Conservation (phyloP, 768 basidiomycete species). For the Naganishia onofrii region DNA sequence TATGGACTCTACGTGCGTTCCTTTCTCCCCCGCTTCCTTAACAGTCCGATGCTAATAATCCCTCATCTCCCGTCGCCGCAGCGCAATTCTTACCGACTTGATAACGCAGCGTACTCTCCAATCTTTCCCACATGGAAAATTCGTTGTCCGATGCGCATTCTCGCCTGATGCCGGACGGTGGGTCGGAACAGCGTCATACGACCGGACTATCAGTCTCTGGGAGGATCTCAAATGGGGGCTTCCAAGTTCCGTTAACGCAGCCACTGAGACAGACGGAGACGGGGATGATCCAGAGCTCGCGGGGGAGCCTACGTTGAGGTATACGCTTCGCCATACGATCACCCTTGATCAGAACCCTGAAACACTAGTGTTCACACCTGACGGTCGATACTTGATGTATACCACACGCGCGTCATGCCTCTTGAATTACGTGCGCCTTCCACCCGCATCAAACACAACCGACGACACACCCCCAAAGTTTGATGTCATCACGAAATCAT, state of each 20-base stretch:
- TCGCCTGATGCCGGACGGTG: slow-evolving; percentile 40
- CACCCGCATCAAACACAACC: not conserved
- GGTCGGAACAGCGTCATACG: slow-evolving; percentile 48
- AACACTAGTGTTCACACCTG: slow-evolving; percentile 43
- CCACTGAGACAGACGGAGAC: slow-evolving; percentile 26
- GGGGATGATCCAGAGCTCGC: slow-evolving; percentile 42
- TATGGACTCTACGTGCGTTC: slow-evolving; percentile 50
- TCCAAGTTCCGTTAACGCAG: too few relatives aligned
- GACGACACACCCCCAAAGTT: slow-evolving; percentile 18
- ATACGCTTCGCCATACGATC: slow-evolving; percentile 36
- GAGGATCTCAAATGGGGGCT: slow-evolving; percentile 18
- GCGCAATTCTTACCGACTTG: slow-evolving; percentile 46
- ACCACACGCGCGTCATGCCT: slow-evolving; percentile 40
- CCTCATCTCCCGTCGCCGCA: not conserved
- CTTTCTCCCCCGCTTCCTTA: not conserved
- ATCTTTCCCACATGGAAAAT: slow-evolving; percentile 44
- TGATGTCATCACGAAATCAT: slow-evolving; percentile 38
- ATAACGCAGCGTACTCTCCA: slow-evolving; percentile 44
- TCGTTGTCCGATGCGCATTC: slow-evolving; percentile 44
- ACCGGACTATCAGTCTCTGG: slow-evolving; percentile 45
- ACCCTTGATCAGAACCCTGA: slow-evolving; percentile 44
- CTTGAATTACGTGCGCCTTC: slow-evolving; percentile 37
- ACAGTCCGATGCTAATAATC: not conserved
- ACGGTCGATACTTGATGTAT: slow-evolving; percentile 41
- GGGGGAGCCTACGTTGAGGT: slow-evolving; percentile 41